A percentile compares a stretch with the other conserved stretches of the same genome.
These are phyloP conservation scores for Kazachstania psychrophila DNA, from an alignment of 805 yeast species.

Conservation along the genomic window DNA sequence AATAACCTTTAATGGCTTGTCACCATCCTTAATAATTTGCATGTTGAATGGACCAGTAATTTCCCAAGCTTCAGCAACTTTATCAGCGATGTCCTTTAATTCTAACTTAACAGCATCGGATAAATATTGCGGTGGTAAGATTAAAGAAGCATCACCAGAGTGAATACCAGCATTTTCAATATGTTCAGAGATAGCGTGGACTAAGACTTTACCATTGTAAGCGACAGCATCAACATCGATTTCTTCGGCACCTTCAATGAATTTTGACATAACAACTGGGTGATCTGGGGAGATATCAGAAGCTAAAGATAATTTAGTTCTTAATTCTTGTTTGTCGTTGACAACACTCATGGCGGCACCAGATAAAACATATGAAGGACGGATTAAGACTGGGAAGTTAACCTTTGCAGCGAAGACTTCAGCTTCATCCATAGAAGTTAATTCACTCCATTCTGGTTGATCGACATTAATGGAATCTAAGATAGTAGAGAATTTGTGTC, in stretches of 20 bases:
- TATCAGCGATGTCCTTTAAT: constrained; percentile 80
- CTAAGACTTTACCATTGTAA: constrained; percentile 72
- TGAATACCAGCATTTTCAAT: constrained; percentile 98
- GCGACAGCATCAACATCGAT: constrained; percentile 98
- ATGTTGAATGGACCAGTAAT: constrained; percentile 98
- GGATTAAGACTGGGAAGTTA: constrained; percentile 89
- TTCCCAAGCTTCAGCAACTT: constrained; percentile 89
- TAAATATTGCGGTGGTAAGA: constrained; percentile 82
- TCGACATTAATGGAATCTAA: constrained; percentile 87
- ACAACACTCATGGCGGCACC: constrained; percentile 99
- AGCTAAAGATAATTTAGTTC: constrained; percentile 73
- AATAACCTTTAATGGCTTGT: constrained; percentile 77
- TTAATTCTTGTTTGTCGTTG: constrained; percentile 67
- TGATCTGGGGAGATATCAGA: constrained; percentile 90
- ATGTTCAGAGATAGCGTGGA: constrained; percentile 95
- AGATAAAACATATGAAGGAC: constrained; percentile 94
- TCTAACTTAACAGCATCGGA: constrained; percentile 57
- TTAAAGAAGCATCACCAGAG: constrained; percentile 96
- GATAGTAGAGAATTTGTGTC: constrained; percentile 93
- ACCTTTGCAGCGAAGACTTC: constrained; percentile 75
- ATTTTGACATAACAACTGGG: constrained; percentile 95
- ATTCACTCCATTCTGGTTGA: constrained; percentile 97
- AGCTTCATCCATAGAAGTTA: constrained; percentile 79
- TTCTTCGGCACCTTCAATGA: constrained; percentile 92
- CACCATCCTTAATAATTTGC: constrained; percentile 82